These are phyloP conservation scores for Pichia occidentalis DNA, from an alignment of 805 yeast genomes.

Conservation along the genomic window DNA sequence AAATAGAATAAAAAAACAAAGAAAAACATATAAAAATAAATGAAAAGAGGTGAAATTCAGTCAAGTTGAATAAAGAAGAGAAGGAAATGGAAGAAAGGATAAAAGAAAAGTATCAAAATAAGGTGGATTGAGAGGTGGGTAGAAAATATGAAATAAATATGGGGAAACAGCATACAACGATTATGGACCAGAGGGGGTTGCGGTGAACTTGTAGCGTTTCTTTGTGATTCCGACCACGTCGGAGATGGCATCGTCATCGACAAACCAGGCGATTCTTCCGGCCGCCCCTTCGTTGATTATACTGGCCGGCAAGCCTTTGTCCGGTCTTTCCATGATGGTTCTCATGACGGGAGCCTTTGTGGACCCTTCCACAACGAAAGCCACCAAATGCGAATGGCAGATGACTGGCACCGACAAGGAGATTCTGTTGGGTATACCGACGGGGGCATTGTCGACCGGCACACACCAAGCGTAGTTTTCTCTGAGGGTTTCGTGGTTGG, in stretches of 20 bases:
- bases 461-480: conserved; percentile 94
- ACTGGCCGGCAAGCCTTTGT: conserved; percentile 89
- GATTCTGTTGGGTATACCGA: conserved; percentile 79
- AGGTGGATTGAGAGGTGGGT: too few relatives aligned
- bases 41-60: too few relatives aligned
- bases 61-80: too few relatives aligned
- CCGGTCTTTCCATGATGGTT: conserved; percentile 93
- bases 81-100: too few relatives aligned
- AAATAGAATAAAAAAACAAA: too few relatives aligned
- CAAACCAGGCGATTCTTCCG: conserved; percentile 95
- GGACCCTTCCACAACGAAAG: conserved; percentile 94
- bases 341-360: conserved; percentile 90
- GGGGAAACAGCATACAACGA: too few relatives aligned
- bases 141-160: too few relatives aligned
- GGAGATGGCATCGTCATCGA: conserved; percentile 83
- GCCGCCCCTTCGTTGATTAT: conserved; percentile 96
- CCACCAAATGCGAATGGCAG: conserved; percentile 85
- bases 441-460: conserved; percentile 87
- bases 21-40: too few relatives aligned
- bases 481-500: conserved; percentile 80
- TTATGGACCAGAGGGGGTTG: neutral
- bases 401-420: conserved; percentile 91
- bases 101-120: too few relatives aligned
- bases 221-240: conserved; percentile 66
- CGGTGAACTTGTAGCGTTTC: conserved; percentile 55